Conservation (phyloP, 164 flowering plant species). For the Vitis riparia region DNA sequence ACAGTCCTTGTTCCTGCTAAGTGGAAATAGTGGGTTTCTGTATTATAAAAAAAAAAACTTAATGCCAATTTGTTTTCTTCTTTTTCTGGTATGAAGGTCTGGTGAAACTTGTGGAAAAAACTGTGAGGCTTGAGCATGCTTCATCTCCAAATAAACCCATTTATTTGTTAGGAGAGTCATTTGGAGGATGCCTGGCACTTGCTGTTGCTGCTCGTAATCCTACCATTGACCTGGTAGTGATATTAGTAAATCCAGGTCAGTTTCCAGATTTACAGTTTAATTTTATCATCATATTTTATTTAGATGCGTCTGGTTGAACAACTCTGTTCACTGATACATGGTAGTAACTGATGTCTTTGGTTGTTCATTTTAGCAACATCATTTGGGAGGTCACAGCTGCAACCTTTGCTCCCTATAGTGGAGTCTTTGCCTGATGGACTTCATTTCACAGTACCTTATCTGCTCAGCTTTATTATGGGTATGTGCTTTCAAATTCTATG, state of each 20-base stretch:
- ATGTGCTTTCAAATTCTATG: slow-evolving; percentile 9
- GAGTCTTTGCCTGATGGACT: slow-evolving; percentile 65
- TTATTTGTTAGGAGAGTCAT: slow-evolving; percentile 89
- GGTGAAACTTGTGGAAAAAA: slow-evolving; percentile 61
- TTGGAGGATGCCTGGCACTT: slow-evolving; percentile 94
- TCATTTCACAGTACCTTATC: slow-evolving; percentile 59
- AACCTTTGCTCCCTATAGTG: slow-evolving; percentile 69
- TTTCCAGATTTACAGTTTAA: not conserved
- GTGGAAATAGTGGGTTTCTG: too few relatives aligned
- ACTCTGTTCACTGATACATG: not conserved
- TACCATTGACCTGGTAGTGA: slow-evolving; percentile 67
- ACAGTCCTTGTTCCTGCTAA: too few relatives aligned
- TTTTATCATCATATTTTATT: not conserved
- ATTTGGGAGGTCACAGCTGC: slow-evolving; percentile 70
- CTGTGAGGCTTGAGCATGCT: slow-evolving; percentile 65
- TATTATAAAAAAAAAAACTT: too few relatives aligned
- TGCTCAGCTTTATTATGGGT: slow-evolving; percentile 75
- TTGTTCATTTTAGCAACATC: slow-evolving; percentile 58
- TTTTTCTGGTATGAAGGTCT: slow-evolving; percentile 41
- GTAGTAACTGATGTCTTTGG: not conserved
- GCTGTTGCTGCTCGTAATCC: slow-evolving; percentile 94
- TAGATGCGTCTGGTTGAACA: not conserved
- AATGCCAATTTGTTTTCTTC: not conserved
- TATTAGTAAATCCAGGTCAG: slow-evolving; percentile 86
- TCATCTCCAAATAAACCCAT: slow-evolving; percentile 71